phyloP scores from a whole-genome alignment of 805 yeast species.

The Candida ulmi region DNA sequence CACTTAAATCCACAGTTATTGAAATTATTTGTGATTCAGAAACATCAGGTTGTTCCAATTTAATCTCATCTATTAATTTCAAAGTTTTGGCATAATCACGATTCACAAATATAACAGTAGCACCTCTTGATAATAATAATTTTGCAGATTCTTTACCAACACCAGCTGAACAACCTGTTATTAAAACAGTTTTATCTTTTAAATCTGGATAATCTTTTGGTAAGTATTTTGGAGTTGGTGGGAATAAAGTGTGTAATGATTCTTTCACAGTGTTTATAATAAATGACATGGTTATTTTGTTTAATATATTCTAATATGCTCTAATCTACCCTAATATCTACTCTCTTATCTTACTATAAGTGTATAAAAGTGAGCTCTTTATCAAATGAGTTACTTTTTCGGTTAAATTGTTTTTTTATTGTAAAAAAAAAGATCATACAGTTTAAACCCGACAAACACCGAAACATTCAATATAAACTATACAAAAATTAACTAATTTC shows the following conservation, averaged over 20 bases:
- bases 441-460: too few species aligned
- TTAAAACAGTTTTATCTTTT: constrained; percentile 18
- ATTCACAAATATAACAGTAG: constrained; percentile 31
- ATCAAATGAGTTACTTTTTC: too few species aligned
- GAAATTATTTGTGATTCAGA: constrained; percentile 11
- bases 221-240: constrained; percentile 19
- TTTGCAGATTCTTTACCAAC: constrained; percentile 29
- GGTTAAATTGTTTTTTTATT: too few species aligned
- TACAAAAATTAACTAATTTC: too few species aligned
- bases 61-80: constrained; percentile 23
- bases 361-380: too few species aligned
- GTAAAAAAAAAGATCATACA: too few species aligned
- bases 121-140: constrained; percentile 26
- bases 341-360: too few species aligned
- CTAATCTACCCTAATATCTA: too few species aligned
- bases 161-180: constrained; percentile 32
- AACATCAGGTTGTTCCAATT: constrained; percentile 10
- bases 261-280: not conserved
- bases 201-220: constrained; percentile 27
- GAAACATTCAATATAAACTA: not conserved
- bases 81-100: constrained; percentile 30
- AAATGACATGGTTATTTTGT: too few species aligned
- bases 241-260: not conserved
- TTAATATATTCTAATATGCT: too few species aligned
- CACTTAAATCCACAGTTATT: constrained; percentile 31